Evolutionary conservation across 2,329 filamentous ascomycete species (phyloP).

Genomic region (Aspergillus versicolor): DNA sequence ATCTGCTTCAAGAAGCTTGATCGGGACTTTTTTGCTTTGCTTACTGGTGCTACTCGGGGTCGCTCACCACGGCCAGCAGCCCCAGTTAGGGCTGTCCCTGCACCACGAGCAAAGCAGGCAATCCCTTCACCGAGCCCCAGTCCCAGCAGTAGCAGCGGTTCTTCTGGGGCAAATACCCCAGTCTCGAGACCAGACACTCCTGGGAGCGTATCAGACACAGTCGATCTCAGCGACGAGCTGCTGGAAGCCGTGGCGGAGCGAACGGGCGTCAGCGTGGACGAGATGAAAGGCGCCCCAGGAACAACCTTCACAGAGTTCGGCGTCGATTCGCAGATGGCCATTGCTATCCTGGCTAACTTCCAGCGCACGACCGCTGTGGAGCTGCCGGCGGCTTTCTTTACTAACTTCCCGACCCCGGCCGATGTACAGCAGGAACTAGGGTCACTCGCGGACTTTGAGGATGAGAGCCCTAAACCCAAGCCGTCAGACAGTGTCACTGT

Average conservation of each 20-base stretch:
- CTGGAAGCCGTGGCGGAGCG: conserved; percentile 32
- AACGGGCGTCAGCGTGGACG: conserved; percentile 1
- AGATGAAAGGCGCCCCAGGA: not conserved
- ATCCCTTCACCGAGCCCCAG: not conserved
- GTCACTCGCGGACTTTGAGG: not conserved
- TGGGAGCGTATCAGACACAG: not conserved
- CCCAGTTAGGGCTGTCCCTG: not conserved
- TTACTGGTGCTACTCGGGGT: not conserved
- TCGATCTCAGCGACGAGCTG: not conserved
- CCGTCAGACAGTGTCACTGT: not conserved
- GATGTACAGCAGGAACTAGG: not conserved
- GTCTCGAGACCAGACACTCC: not conserved
- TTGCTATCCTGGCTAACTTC: conserved; percentile 6
- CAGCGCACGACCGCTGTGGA: not conserved
- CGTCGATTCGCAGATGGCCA: conserved; percentile 9
- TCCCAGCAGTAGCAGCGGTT: not conserved
- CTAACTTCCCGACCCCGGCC: not conserved
- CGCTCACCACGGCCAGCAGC: not conserved
- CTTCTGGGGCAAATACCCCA: not conserved
- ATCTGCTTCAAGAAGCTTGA: conserved; percentile 13
- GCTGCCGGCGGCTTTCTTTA: conserved; percentile 5
- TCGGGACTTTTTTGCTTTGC: not conserved
- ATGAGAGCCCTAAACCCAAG: not conserved
- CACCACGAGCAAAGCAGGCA: not conserved
- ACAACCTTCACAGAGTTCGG: conserved; percentile 1